Conservation (phyloP, 768 basidiomycete species). For the Collybiopsis luxurians region DNA sequence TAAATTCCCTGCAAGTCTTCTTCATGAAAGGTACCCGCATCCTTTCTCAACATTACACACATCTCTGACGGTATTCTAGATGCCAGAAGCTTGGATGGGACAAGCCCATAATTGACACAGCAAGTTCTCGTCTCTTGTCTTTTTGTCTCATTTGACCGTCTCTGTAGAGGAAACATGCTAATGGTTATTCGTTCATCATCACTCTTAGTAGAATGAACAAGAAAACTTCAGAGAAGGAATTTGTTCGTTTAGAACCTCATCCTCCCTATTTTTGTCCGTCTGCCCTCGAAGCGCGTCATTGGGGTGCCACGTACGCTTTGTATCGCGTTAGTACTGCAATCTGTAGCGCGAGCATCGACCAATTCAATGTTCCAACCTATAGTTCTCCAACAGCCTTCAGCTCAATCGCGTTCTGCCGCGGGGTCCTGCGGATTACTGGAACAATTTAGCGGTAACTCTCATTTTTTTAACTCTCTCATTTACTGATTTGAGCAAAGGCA, state of each 20-base stretch:
- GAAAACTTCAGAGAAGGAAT: constrained; percentile 68
- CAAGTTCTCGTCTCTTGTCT: constrained; percentile 31
- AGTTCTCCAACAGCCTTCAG: constrained; percentile 77
- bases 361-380: constrained; percentile 12
- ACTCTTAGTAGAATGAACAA: constrained; percentile 66
- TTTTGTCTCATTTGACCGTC: constrained; percentile 12
- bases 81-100: constrained; percentile 93
- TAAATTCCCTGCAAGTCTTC: constrained; percentile 77
- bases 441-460: constrained; percentile 45
- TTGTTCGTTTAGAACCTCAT: constrained; percentile 69
- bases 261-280: constrained; percentile 65
- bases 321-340: constrained; percentile 88
- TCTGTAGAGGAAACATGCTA: constrained; percentile 41
- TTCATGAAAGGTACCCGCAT: constrained; percentile 66
- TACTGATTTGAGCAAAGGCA: constrained; percentile 13
- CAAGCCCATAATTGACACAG: constrained; percentile 75
- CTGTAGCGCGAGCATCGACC: too few species aligned
- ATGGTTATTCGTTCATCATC: constrained; percentile 65
- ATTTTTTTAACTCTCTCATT: background rate
- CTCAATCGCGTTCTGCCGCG: constrained; percentile 77
- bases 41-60: constrained; percentile 2
- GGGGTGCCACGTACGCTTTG: constrained; percentile 85
- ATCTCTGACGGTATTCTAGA: constrained; percentile 29
- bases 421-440: constrained; percentile 88
- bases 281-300: constrained; percentile 84